phyloP scores from a whole-genome alignment of 495 filamentous ascomycete species.

The Neurospora terricola region DNA sequence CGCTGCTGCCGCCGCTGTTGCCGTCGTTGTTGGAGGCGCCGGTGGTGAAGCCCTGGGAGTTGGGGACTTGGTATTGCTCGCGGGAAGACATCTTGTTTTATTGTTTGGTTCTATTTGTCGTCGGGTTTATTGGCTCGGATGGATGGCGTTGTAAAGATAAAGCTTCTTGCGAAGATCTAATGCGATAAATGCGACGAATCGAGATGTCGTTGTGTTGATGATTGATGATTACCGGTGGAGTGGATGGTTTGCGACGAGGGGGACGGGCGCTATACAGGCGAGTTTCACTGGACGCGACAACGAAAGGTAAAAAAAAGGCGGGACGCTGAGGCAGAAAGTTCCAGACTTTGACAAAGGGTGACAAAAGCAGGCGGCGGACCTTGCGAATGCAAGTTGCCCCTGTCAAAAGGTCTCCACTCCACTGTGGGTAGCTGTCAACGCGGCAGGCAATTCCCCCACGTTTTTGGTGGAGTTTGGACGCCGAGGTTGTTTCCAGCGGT shows the following conservation, averaged over 20 bases:
- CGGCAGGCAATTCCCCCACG: not conserved
- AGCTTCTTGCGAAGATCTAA: no score
- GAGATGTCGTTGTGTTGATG: no score
- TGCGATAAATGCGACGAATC: not conserved
- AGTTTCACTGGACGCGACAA: not conserved
- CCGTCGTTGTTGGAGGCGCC: constrained; percentile 21
- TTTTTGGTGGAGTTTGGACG: not conserved
- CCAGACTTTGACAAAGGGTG: not conserved
- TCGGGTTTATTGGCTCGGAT: not conserved
- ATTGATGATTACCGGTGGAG: not conserved
- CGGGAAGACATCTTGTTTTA: constrained; percentile 35
- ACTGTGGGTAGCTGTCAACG: not conserved
- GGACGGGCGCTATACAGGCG: not conserved
- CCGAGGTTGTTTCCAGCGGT: not conserved
- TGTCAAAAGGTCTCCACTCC: not conserved
- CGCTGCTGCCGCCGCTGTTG: constrained; percentile 23
- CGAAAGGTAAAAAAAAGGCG: constrained; percentile 8
- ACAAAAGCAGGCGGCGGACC: not conserved
- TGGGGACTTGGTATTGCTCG: constrained; percentile 51
- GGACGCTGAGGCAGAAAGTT: constrained; percentile 1
- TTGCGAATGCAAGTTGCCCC: not conserved
- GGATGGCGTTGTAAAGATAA: no score
- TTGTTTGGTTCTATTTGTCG: not conserved
- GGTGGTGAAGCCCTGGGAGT: constrained; percentile 11
- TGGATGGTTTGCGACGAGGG: not conserved